Percentiles rank a stretch among this genome's conserved stretches.
phyloP scores from a whole-genome alignment of 1,139 yeast genomes.

The Maudiozyma humilis region DNA sequence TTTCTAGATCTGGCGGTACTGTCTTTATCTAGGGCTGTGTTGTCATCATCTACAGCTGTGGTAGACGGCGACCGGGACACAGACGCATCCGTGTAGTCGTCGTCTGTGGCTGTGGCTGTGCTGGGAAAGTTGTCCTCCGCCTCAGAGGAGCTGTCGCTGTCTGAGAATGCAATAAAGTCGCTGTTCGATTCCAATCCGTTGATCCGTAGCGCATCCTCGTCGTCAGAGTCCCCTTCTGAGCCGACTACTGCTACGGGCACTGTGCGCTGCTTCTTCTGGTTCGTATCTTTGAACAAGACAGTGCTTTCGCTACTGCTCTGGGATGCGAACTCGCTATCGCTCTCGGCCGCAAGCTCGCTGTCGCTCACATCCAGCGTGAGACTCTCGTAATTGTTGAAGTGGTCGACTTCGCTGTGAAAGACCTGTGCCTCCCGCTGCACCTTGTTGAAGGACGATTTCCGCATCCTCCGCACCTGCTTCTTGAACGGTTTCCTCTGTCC shows the following conservation, averaged over 20 bases:
- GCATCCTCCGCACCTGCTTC: conserved; percentile 12
- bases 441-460: conserved; percentile 28
- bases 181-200: conserved; percentile 36
- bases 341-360: conserved; percentile 11
- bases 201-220: conserved; percentile 16
- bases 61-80: too few species aligned
- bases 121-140: conserved; percentile 21
- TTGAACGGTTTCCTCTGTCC: not conserved
- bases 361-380: conserved; percentile 17
- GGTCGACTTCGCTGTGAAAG: conserved; percentile 21
- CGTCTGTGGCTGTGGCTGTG: too few species aligned
- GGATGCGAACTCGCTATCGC: conserved; percentile 11
- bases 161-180: conserved; percentile 35
- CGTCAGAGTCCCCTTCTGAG: conserved; percentile 3
- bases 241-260: not conserved
- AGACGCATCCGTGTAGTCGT: too few species aligned
- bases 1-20: conserved; percentile 8
- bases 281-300: not conserved
- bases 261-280: not conserved
- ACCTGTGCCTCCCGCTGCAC: conserved; percentile 25
- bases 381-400: conserved; percentile 26
- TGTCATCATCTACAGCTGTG: too few species aligned
- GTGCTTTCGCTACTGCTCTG: not conserved
- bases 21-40: too few species aligned
- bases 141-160: conserved; percentile 23